Evolutionary conservation across 306 rosid species (phyloP), one percentile per base, ranked within the genome.

Genomic region (Pyrus betulifolia): DNA sequence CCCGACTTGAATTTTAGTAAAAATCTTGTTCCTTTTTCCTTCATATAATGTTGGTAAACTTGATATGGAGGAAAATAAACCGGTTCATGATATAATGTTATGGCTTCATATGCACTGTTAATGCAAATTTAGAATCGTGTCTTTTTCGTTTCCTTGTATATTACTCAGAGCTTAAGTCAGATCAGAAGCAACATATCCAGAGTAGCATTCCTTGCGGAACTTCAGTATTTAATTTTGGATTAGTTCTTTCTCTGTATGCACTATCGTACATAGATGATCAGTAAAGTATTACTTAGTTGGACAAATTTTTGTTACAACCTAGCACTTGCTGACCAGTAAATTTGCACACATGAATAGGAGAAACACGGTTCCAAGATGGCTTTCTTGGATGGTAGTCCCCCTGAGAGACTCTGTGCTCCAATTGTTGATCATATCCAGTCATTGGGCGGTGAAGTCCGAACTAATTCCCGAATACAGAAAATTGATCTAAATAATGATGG

Each of bases 361-460:
- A 95, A 95, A 82, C 96, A 95, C 76, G 98, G 98, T 74, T 95
- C 98, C 72, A 95, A 95, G 86, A 92, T 95, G 97, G 98, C 98
- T 73, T 95, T 95, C 86, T 88, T 95, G 85, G 98, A 95, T 81
- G 98, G 98, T 31, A 90, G 83, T 49, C 98, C 98, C 42, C 98
- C 98, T 0, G 98, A 95, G 87, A 92, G 98, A 87, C 97, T 95
- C 27, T 95, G 98, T 82, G 78, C 79, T 94, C 98, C 98, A 19
- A 82, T 95, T 80, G 98, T 87, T 35, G 90, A 95, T 69, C 93
- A 95, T 86, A 79, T 95, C 86, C 89, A 73, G 69, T 90, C 96
- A 61, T 83, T 90, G 79, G 97, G 97, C 35, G 98, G 98, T 60
- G 97, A 95, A 88, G 97, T 95, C 51, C 86, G 80, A 69, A 92